Evolutionary conservation across 495 filamentous ascomycete species (phyloP).

Genomic region (Apodospora peruviana): DNA sequence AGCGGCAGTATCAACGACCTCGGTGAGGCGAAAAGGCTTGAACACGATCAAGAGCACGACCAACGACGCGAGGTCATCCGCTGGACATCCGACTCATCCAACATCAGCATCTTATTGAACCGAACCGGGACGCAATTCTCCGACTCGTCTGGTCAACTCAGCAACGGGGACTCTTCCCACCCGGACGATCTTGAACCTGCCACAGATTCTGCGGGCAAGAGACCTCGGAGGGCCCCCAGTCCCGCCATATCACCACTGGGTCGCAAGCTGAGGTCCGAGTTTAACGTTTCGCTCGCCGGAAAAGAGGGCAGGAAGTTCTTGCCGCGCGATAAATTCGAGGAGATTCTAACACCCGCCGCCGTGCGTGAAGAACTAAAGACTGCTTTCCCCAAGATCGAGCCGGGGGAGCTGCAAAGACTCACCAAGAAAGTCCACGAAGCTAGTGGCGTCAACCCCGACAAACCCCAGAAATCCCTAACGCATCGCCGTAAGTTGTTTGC

Average conservation of each 20-base stretch:
- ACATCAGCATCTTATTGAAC: background rate
- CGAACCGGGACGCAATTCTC: background rate
- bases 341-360: background rate
- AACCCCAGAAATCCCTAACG: background rate
- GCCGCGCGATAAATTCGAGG: background rate
- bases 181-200: too few species aligned
- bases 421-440: background rate
- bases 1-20: background rate
- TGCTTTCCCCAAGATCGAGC: background rate
- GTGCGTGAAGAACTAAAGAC: background rate
- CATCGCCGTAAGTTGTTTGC: background rate
- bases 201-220: too few species aligned
- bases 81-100: too few species aligned
- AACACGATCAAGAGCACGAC: background rate
- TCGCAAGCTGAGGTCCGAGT: background rate
- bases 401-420: background rate
- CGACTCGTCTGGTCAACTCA: background rate
- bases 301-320: background rate
- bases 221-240: too few species aligned
- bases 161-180: background rate
- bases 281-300: background rate
- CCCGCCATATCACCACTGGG: background rate
- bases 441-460: background rate
- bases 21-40: background rate
- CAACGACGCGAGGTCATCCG: background rate